Conservation (phyloP, 352 stramenopile genomes). For the Globisporangium spiculum region DNA sequence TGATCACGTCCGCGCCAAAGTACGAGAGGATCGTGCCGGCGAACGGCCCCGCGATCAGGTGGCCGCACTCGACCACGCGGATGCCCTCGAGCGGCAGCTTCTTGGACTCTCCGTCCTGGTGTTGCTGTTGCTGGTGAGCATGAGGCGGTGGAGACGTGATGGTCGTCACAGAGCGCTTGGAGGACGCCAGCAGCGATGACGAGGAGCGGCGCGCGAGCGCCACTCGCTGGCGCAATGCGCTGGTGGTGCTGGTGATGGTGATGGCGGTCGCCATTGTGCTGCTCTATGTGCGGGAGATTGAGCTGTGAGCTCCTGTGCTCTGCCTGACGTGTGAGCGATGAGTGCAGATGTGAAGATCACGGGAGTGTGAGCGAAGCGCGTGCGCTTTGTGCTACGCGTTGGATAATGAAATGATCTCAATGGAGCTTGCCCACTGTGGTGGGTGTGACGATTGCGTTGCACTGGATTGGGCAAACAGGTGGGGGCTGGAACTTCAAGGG, state of each 20-base stretch:
- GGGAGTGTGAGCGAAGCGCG: neutral
- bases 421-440: neutral
- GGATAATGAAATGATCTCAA: neutral
- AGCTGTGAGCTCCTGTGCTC: neutral
- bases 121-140: neutral
- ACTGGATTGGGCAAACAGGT: slow-evolving; percentile 4
- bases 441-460: slow-evolving; percentile 2
- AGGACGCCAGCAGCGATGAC: neutral
- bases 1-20: slow-evolving; percentile 90
- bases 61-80: slow-evolving; percentile 75
- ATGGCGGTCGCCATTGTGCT: neutral
- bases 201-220: neutral
- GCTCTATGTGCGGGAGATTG: neutral
- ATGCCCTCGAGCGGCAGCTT: slow-evolving; percentile 64
- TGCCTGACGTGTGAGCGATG: neutral
- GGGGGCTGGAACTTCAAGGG: slow-evolving; percentile 2
- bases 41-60: slow-evolving; percentile 80
- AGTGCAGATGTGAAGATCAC: neutral
- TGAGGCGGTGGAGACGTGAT: neutral
- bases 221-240: neutral
- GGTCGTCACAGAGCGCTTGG: slow-evolving; percentile 17
- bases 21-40: slow-evolving; percentile 84
- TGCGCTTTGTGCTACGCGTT: neutral
- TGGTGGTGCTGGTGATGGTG: neutral
- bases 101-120: slow-evolving; percentile 11